Conservation (phyloP, 352 stramenopile species). For the Globisporangium cystogenes region DNA sequence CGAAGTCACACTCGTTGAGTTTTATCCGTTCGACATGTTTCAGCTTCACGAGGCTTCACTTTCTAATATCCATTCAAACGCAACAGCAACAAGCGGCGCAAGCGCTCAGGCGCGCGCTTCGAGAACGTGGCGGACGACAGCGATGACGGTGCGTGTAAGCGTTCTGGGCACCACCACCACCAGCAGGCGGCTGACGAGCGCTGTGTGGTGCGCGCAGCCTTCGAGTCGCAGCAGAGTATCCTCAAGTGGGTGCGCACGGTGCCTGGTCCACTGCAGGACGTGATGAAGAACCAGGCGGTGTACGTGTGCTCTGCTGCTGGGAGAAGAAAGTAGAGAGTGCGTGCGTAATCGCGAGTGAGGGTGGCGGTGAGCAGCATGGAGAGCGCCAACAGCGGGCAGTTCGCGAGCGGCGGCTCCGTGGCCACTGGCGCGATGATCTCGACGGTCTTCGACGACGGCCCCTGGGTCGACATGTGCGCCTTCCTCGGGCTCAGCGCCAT, state of each 20-base stretch:
- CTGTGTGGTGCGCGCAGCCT: conserved; percentile 14
- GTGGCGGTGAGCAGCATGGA: conserved; percentile 32
- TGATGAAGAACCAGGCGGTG: conserved; percentile 57
- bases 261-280: conserved; percentile 62
- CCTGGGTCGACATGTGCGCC: conserved; percentile 80
- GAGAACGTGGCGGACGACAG: conserved; percentile 1
- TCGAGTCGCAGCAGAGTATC: conserved; percentile 64
- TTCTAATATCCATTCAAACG: no score
- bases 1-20: no score
- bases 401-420: conserved; percentile 37
- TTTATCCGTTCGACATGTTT: no score
- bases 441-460: conserved; percentile 72
- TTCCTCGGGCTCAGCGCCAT: conserved; percentile 39
- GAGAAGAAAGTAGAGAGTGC: background rate
- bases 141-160: background rate
- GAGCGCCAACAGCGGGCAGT: conserved; percentile 25
- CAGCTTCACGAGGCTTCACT: no score
- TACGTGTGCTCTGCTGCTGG: background rate
- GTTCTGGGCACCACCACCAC: no score
- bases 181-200: background rate
- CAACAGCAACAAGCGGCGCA: conserved; percentile 5
- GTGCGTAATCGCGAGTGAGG: background rate
- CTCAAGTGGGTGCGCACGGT: conserved; percentile 73
- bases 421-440: conserved; percentile 35
- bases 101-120: background rate